Conservation (phyloP, 345 rosid genomes). For the Passiflora organensis region DNA sequence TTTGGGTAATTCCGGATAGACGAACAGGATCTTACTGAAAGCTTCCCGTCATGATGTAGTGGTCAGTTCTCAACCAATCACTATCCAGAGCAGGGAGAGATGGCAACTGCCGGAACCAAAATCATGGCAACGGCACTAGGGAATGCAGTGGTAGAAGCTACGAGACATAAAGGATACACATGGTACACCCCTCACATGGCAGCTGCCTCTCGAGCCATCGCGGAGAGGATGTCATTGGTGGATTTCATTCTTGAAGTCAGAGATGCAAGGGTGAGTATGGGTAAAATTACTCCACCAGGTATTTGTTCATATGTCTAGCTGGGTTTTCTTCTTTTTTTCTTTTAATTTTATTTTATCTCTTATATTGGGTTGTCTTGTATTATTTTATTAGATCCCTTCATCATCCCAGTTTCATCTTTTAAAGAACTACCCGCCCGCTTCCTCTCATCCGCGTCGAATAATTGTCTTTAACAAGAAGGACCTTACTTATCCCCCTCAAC, state of each 20-base stretch:
- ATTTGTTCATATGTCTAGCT: constrained; percentile 43
- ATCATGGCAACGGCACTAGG: too few species aligned
- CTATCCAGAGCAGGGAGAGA: too few species aligned
- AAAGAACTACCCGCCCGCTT: constrained; percentile 19
- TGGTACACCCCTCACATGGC: constrained; percentile 81
- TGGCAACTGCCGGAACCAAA: too few species aligned
- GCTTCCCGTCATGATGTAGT: too few species aligned
- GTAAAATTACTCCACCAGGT: neutral
- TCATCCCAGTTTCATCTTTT: constrained; percentile 54
- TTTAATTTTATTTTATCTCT: neutral
- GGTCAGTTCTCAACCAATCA: too few species aligned
- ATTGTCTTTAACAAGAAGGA: constrained; percentile 75
- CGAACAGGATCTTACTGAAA: too few species aligned
- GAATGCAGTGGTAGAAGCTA: too few species aligned
- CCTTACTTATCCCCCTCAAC: constrained; percentile 48
- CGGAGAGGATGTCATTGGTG: constrained; percentile 51
- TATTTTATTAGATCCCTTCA: constrained; percentile 46
- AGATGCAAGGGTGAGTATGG: constrained; percentile 59
- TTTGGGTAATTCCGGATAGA: too few species aligned
- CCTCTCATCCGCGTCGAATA: constrained; percentile 27
- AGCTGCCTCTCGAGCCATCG: constrained; percentile 57
- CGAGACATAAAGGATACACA: neutral
- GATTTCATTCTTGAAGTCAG: constrained; percentile 64
- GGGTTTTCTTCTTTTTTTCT: neutral
- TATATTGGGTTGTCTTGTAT: neutral